Evolutionary conservation across 176 grass and related monocot species (phyloP), one percentile per base, ranked within the genome.

Genomic region (Avena eriantha): DNA sequence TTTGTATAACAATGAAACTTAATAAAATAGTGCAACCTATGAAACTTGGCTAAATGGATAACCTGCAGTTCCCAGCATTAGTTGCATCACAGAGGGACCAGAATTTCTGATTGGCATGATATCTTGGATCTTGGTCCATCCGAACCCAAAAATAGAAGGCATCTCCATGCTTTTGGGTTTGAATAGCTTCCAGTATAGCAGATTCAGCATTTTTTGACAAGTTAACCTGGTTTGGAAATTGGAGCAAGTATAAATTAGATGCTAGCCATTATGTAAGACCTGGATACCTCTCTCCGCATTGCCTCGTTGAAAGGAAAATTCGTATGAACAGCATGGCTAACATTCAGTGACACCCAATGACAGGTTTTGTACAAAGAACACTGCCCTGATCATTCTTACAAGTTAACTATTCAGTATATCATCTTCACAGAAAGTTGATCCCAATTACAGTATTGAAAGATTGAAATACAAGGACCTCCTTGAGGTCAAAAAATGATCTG

Each of bases 31-130:
- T 51, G 47, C 47, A 69, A 31, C 21, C 41, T n/a, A 82, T 60
- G 78, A 86, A 78, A 69, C 22, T 76, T 54, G 56, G 33, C 50
- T 66, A 85, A 77, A 82, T 79, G 60, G 55, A 73, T 81, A 84
- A 99, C 97, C 97, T 94, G 97, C 97, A 97, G 49, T 99, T 99
- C 84, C 97, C 97, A 84, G 97, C 85, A 92, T 99, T 96, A 78
- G 93, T 90, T 4, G 87, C 86, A 89, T 99, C 97, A 93, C 94
- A 99, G 75, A 97, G 91, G 45, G 90, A 91, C 97, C 97, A 99
- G 89, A 99, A 99, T 82, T 97, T 85, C 63, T 87, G 79, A 46
- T 91, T 65, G 33, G 76, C 68, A 29, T 67, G 83, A 82, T 93
- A 94, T 86, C 92, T 99, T 77, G 77, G 80, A 91, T 99, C 94